phyloP scores from a whole-genome alignment of 345 rosid genomes.

The Lepidium africanum region DNA sequence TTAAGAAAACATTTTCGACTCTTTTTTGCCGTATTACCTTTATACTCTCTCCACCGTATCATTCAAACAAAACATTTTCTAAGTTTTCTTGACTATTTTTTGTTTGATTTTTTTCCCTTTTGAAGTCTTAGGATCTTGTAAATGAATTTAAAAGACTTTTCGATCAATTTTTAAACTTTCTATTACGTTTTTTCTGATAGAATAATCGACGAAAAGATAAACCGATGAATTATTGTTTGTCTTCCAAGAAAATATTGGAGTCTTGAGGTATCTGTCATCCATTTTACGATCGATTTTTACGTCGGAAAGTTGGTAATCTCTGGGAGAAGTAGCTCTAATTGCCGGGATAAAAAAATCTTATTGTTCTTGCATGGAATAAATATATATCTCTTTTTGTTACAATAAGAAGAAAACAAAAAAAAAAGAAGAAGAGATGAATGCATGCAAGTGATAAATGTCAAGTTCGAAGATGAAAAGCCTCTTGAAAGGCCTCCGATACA shows the following conservation, averaged over 20 bases:
- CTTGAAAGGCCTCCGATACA: constrained; percentile 64
- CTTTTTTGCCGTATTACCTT: constrained; percentile 13
- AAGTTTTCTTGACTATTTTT: constrained; percentile 27
- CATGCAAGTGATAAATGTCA: constrained; percentile 26
- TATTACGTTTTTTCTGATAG: neutral
- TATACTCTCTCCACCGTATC: constrained; percentile 14
- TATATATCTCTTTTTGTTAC: neutral
- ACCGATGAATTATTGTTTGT: constrained; percentile 5
- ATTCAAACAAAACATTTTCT: constrained; percentile 24
- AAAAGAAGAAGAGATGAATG: neutral
- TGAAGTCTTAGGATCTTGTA: neutral
- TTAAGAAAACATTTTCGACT: constrained; percentile 15
- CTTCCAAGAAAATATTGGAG: neutral
- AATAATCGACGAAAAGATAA: neutral
- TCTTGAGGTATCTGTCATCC: neutral
- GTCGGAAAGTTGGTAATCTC: neutral
- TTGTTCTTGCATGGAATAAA: constrained; percentile 4
- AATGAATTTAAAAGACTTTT: neutral
- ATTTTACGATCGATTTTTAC: neutral
- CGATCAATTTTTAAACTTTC: neutral
- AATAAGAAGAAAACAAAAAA: neutral
- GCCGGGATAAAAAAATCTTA: too few species aligned
- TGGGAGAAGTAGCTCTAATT: neutral
- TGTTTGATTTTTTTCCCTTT: constrained; percentile 5
- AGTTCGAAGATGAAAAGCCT: constrained; percentile 78